phyloP scores from a whole-genome alignment of 768 basidiomycete genomes.

The Sporobolomyces pararoseus region DNA sequence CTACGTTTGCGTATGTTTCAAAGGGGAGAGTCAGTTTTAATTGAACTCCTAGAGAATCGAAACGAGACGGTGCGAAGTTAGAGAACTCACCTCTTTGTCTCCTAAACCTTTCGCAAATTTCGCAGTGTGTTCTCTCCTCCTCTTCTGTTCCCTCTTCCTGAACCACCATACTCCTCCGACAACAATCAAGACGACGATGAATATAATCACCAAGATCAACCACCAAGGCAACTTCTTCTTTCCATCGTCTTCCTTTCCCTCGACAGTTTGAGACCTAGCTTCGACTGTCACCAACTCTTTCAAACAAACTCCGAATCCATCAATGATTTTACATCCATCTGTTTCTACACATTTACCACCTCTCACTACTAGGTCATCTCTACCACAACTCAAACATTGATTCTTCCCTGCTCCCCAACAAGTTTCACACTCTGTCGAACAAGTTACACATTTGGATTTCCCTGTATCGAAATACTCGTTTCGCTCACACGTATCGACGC shows the following conservation, averaged over 20 bases:
- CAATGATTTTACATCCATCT: slow-evolving; percentile 17
- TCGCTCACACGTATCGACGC: slow-evolving; percentile 37
- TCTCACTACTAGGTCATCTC: slow-evolving; percentile 42
- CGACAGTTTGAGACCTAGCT: neutral
- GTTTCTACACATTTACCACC: slow-evolving; percentile 32
- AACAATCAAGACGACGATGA: neutral
- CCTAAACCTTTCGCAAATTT: slow-evolving; percentile 31
- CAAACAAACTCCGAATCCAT: slow-evolving; percentile 40
- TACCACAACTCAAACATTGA: slow-evolving; percentile 70
- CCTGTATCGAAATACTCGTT: slow-evolving; percentile 36
- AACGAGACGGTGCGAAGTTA: no score
- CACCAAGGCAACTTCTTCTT: slow-evolving; percentile 33
- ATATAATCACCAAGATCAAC: slow-evolving; percentile 21
- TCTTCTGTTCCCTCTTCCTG: slow-evolving; percentile 33
- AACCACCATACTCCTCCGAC: slow-evolving; percentile 13
- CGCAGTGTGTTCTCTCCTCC: slow-evolving; percentile 25
- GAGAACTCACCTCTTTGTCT: slow-evolving; percentile 33
- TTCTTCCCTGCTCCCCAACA: slow-evolving; percentile 75
- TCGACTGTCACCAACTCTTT: slow-evolving; percentile 38
- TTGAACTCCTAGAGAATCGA: no score
- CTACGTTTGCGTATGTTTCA: no score
- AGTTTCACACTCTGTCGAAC: slow-evolving; percentile 45
- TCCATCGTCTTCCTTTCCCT: neutral
- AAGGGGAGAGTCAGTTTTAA: neutral
- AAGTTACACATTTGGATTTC: slow-evolving; percentile 28